These are phyloP conservation scores for Colletotrichum cordylinicola DNA, from an alignment of 2,329 filamentous ascomycete species.

Conservation along the genomic window DNA sequence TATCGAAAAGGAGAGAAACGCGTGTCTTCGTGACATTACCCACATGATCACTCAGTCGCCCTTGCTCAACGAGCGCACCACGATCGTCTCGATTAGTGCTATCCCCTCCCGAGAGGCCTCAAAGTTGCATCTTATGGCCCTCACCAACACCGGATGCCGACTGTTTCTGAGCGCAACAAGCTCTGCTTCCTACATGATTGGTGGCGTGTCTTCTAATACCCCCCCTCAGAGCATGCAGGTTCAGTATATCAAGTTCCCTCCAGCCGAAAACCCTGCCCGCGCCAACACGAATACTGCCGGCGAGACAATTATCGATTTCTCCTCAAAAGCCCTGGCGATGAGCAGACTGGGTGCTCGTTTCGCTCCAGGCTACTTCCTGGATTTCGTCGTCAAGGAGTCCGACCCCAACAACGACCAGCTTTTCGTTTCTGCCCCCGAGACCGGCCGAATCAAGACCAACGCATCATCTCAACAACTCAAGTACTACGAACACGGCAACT, in stretches of 20 bases:
- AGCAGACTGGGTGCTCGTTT: constrained; percentile 67
- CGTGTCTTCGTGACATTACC: constrained; percentile 74
- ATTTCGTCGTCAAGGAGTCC: constrained; percentile 73
- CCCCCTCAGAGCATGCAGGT: constrained; percentile 97
- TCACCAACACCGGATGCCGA: constrained; percentile 88
- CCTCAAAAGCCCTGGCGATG: constrained; percentile 52
- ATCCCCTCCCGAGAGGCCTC: constrained; percentile 81
- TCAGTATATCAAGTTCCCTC: constrained; percentile 95
- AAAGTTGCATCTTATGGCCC: constrained; percentile 87
- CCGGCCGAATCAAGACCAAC: constrained; percentile 77
- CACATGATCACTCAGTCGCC: constrained; percentile 82
- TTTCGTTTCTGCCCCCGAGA: constrained; percentile 88
- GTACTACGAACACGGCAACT: constrained; percentile 82
- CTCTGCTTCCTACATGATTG: constrained; percentile 70
- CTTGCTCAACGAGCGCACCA: constrained; percentile 72
- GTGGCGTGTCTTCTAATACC: constrained; percentile 65
- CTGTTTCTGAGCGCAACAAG: constrained; percentile 92
- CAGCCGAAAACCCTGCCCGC: constrained; percentile 49
- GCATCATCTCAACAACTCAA: constrained; percentile 56
- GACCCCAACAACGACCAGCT: constrained; percentile 68
- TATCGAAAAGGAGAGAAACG: constrained; percentile 68
- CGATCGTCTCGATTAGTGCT: constrained; percentile 84
- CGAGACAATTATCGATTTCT: constrained; percentile 51
- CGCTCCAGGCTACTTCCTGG: constrained; percentile 89
- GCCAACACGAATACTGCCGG: constrained; percentile 26